Evolutionary conservation across 2,329 filamentous ascomycete genomes (phyloP).

Genomic region (Xylariaceae sp.): DNA sequence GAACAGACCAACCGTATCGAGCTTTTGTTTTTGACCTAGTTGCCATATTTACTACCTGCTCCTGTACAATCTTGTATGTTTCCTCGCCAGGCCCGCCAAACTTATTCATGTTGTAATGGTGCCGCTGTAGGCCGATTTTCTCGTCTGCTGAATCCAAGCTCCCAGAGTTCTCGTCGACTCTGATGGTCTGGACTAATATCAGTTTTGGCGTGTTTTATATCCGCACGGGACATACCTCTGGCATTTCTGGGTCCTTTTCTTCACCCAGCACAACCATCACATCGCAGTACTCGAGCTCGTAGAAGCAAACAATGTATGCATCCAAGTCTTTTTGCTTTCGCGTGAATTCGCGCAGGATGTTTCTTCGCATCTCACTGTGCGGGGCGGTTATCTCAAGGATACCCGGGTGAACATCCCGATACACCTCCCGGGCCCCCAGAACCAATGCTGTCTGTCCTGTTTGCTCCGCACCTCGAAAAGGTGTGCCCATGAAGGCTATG

Average conservation of each 20-base stretch:
- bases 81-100: background rate
- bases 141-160: background rate
- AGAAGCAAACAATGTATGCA: background rate
- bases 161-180: background rate
- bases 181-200: background rate
- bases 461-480: background rate
- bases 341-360: background rate
- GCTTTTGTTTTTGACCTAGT: background rate
- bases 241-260: background rate
- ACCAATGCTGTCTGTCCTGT: background rate
- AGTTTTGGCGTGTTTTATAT: background rate
- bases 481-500: background rate
- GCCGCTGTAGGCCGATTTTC: background rate
- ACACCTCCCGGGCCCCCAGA: background rate
- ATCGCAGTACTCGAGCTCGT: background rate
- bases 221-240: background rate
- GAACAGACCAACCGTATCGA: background rate
- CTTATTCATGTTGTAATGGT: constrained; percentile 2
- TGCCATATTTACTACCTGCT: background rate
- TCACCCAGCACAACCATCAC: background rate
- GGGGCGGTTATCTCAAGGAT: background rate
- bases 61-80: background rate
- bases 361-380: background rate
- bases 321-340: background rate
- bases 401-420: background rate